Base-by-base conservation (phyloP, 2,329 filamentous ascomycete genomes). In the Pseudogymnoascus verrucosus region DNA sequence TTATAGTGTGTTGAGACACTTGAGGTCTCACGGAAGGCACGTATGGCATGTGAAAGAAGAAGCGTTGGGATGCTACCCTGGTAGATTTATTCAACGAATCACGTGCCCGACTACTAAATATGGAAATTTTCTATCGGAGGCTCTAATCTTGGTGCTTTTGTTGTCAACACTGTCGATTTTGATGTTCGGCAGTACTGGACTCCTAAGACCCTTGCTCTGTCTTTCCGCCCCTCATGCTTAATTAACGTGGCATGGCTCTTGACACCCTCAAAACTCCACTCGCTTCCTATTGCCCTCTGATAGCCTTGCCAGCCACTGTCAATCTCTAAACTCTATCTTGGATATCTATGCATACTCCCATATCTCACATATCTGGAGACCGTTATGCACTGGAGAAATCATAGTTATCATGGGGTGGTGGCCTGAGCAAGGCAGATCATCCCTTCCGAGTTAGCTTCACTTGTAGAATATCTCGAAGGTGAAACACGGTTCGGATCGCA, bases 231-330 rank as follows among this genome's bases (percentile, higher is more conserved):
- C 47, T 57, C 47, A 57, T 57, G 19, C 47, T 57, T 57, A 16
- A 57, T 57, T 57, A 57, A 57, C 26, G 47, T 57, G 47, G 47
- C 47, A 34, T 57, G 47, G 47, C 47, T 54, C 47, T 12, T 51
- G 47, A 54, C 47, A 54, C 47, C 14, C 47, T 34, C n/a, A 57
- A 57, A 34, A 57, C 47, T 57, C 26, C 47, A 57, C 47, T 31
- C 47, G n/a, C 28, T 19, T 19, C 47, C 26, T 34, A 10, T 16
- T 34, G 14, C 10, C 26, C 14, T 31, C 14, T 11, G 4, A 57
- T 11, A 19, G 14, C 47, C 47, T 31, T n/a, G 26, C 6, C 47
- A 19, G 10, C n/a, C 47, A 34, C 28, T 7, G 26, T 57, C 47
- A 19, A 12, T 23, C 51, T 34, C 51, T 57, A 34, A 34, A 34